Evolutionary conservation across 2,329 filamentous ascomycete species (phyloP).

Genomic region (Aspergillus awamori): DNA sequence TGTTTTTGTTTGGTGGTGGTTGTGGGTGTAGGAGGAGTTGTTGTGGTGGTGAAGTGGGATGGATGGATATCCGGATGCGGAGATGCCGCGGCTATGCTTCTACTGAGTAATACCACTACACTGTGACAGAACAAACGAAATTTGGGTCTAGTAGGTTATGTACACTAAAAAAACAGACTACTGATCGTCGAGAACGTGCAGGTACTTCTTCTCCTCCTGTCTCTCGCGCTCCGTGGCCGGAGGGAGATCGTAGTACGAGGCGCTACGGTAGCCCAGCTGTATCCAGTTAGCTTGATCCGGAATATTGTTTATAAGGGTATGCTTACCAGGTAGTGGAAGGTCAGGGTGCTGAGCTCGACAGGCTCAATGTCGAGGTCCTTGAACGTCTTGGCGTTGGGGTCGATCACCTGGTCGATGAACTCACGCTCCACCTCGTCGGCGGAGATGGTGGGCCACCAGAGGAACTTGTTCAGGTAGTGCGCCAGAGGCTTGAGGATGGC

Average conservation of each 20-base stretch:
- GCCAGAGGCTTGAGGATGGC: slow-evolving; percentile 74
- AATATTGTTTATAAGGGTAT: neutral
- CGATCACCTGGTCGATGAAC: slow-evolving; percentile 90
- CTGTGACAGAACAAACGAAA: slow-evolving; percentile 33
- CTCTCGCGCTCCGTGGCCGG: slow-evolving; percentile 94
- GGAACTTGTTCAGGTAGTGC: slow-evolving; percentile 71
- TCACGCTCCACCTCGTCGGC: slow-evolving; percentile 88
- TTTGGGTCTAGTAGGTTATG: slow-evolving; percentile 45
- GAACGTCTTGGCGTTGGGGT: slow-evolving; percentile 90
- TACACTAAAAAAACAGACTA: slow-evolving; percentile 54
- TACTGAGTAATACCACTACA: neutral
- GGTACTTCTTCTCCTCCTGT: slow-evolving; percentile 92
- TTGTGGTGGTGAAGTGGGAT: slow-evolving; percentile 3
- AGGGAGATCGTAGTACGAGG: slow-evolving; percentile 87
- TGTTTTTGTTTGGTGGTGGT: neutral
- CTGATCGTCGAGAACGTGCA: slow-evolving; percentile 89
- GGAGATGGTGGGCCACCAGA: slow-evolving; percentile 88
- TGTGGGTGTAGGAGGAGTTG: neutral
- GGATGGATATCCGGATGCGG: neutral
- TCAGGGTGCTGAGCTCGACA: slow-evolving; percentile 80
- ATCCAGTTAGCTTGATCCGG: slow-evolving; percentile 20
- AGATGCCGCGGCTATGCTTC: neutral
- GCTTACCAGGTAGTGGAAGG: slow-evolving; percentile 90
- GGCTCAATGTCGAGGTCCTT: slow-evolving; percentile 89
- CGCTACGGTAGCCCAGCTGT: slow-evolving; percentile 87